Evolutionary conservation across 352 stramenopile species (phyloP), one percentile per base, ranked within the genome.

Genomic region (Globisporangium middletonii): DNA sequence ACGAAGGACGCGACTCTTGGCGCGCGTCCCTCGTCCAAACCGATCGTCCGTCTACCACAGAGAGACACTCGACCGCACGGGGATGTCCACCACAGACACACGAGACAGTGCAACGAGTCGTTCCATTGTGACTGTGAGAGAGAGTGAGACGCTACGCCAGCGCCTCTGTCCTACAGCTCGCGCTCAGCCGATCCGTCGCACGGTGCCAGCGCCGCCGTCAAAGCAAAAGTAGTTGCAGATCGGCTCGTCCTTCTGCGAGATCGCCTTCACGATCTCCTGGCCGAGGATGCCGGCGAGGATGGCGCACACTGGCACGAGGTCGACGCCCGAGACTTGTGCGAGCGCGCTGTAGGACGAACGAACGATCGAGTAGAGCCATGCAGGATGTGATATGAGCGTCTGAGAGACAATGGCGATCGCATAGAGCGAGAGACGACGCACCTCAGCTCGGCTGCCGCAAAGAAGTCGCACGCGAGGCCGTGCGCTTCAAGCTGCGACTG

Each of bases 191-290:
- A 91, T 85, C 57, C 67, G 68, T 48, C 78, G 69, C 47, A 91
- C 84, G 1, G 65, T 75, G 3, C 83, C 83, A 13, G 69, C 63
- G 9, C 64, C 58, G 33, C 84, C 85, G 48, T 98, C 92, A 44
- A 98, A 98, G 63, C 94, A 85, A 58, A 99, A 94, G 44, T 93
- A 88, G 77, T 99, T 99, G 76, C 95, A 96, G 43, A 97, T 92
- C 8, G 96, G 96, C 67, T 97, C 89, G 70, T 97, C 96, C 65
- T 98, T 98, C 48, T 93, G 87, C 53, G 88, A 98, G 42, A 99
- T 92, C n/a, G 90, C 89, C 72, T 99, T 99, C 74, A 99, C 96
- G 42, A 99, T 79, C 81, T 99, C 97, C 67, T 99, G 97, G 5
- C 96, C 96, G 44, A 99, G 59, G 45, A 99, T 92, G 30, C 97